A percentile compares a stretch with the other conserved stretches of the same genome.
phyloP scores from a whole-genome alignment of 2,329 filamentous ascomycete genomes.

The Scortechinia acanthostroma region DNA sequence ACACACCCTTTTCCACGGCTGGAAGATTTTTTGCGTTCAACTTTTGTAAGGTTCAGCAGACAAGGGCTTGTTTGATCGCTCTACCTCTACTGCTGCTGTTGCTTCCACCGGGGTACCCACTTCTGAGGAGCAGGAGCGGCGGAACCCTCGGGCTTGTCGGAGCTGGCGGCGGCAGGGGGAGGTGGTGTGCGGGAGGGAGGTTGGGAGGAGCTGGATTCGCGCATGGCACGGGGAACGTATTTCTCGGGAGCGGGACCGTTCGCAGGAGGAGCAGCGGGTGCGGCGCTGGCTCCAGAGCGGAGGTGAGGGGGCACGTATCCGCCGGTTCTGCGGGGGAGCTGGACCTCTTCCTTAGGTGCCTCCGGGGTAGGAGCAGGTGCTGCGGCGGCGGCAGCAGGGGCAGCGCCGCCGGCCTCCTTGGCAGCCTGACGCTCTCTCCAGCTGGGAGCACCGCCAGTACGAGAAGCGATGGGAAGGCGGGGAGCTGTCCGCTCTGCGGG shows the following conservation, averaged over 20 bases:
- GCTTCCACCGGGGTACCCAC: slow-evolving; percentile 44
- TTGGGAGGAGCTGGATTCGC: slow-evolving; percentile 27
- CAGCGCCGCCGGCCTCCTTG: slow-evolving; percentile 20
- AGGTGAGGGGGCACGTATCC: slow-evolving; percentile 2
- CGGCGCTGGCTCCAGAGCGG: background rate
- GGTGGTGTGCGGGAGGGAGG: slow-evolving; percentile 20
- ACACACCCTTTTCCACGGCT: too few species aligned
- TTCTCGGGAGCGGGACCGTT: background rate
- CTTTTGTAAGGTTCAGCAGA: too few species aligned
- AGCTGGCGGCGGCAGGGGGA: slow-evolving; percentile 17
- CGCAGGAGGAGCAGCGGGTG: background rate
- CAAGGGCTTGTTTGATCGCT: too few species aligned
- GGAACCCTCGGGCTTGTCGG: slow-evolving; percentile 42
- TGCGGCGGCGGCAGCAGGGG: background rate
- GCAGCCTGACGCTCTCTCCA: slow-evolving; percentile 32
- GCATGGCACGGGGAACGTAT: background rate
- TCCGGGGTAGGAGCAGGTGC: background rate
- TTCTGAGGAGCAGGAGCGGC: slow-evolving; percentile 47
- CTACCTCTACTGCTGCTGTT: slow-evolving; percentile 28
- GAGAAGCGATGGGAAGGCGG: background rate
- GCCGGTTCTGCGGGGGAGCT: background rate
- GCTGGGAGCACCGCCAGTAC: background rate
- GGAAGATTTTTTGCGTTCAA: too few species aligned
- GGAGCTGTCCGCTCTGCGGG: background rate
- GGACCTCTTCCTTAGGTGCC: background rate